Conservation (phyloP, 179 eudicot species). For the Pouteria campechiana region DNA sequence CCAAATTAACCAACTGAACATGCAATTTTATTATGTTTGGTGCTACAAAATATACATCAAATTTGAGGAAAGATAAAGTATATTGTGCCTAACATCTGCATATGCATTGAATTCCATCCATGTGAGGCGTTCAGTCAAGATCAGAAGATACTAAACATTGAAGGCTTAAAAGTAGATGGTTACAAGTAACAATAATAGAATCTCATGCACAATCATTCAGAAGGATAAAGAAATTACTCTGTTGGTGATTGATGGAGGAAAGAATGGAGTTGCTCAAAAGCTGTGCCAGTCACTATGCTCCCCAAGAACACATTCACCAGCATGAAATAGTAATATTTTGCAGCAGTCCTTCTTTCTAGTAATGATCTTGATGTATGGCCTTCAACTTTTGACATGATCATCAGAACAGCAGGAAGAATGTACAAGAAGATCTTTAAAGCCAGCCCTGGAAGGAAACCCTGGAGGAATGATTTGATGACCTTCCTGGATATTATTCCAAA, state of each 20-base stretch:
- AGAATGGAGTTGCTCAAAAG: slow-evolving; percentile 73
- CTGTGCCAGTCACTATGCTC: slow-evolving; percentile 83
- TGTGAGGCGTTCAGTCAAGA: not conserved
- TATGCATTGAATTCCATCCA: no score
- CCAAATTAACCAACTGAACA: not conserved
- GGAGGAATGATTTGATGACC: slow-evolving; percentile 73
- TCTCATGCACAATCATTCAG: not conserved
- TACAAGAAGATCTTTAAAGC: slow-evolving; percentile 76
- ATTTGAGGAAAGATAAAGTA: not conserved
- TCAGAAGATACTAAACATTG: not conserved
- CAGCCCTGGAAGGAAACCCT: slow-evolving; percentile 95
- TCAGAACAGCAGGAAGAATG: slow-evolving; percentile 59
- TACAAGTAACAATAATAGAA: not conserved
- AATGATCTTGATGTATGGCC: slow-evolving; percentile 71
- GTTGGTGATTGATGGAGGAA: slow-evolving; percentile 86
- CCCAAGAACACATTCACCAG: slow-evolving; percentile 93
- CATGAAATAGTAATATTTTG: slow-evolving; percentile 93
- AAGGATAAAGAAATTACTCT: slow-evolving; percentile 38
- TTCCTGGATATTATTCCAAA: slow-evolving; percentile 75
- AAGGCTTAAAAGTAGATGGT: not conserved
- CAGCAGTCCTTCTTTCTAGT: slow-evolving; percentile 74
- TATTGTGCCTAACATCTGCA: no score
- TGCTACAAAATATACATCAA: not conserved
- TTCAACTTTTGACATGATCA: slow-evolving; percentile 89
- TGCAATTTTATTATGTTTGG: not conserved